Conservation (phyloP, 176 grass and related monocot genomes). For the Hordeum marinum region DNA sequence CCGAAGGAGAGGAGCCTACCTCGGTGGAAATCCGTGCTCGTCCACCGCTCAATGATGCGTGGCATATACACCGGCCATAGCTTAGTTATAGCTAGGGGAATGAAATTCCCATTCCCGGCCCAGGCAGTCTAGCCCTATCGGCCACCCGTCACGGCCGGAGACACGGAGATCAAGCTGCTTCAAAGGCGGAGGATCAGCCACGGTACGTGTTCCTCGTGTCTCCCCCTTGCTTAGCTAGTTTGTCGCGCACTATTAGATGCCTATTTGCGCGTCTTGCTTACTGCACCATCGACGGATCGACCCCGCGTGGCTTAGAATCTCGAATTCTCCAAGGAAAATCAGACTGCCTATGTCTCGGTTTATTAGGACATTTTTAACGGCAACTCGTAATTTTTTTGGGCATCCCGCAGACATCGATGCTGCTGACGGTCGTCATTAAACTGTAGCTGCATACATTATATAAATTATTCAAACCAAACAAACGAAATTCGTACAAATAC, state of each 20-base stretch:
- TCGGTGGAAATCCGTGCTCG: constrained; percentile 2
- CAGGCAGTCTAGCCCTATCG: background rate
- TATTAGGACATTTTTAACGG: too few relatives aligned
- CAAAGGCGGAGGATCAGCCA: background rate
- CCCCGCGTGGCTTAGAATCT: too few relatives aligned
- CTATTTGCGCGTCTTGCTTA: background rate
- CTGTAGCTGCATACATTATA: too few relatives aligned
- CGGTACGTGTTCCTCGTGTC: background rate
- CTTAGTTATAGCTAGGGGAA: background rate
- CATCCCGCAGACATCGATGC: too few relatives aligned
- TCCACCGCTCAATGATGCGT: background rate
- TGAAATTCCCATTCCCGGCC: background rate
- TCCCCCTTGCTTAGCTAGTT: background rate
- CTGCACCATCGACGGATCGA: background rate
- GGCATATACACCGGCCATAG: constrained; percentile 22
- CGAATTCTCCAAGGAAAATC: background rate
- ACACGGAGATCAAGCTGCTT: background rate
- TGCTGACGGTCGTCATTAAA: too few relatives aligned
- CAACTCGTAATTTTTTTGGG: too few relatives aligned
- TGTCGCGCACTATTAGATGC: background rate
- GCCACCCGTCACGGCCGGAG: constrained; percentile 22
- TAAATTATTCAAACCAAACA: too few relatives aligned
- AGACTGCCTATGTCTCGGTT: too few relatives aligned
- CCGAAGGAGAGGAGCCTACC: background rate
- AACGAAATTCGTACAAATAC: too few relatives aligned